phyloP scores from a whole-genome alignment of 2,329 filamentous ascomycete genomes.

The Trichoderma koningii region DNA sequence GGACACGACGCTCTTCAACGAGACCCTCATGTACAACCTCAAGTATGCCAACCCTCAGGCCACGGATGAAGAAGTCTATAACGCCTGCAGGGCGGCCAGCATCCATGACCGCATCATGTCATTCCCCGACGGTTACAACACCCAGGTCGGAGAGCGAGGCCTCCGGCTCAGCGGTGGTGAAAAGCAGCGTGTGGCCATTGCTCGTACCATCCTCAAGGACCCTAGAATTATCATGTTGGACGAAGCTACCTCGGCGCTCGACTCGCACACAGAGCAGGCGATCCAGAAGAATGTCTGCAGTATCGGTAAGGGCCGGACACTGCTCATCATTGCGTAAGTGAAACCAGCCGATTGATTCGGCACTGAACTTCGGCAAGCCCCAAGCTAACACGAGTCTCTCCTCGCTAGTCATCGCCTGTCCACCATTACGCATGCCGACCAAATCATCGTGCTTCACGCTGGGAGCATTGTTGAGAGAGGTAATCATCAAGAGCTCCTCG shows the following conservation, averaged over 20 bases:
- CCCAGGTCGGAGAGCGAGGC: constrained; percentile 88
- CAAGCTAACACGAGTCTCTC: constrained; percentile 31
- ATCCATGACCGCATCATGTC: constrained; percentile 90
- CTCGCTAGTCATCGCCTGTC: constrained; percentile 70
- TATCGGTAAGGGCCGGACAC: constrained; percentile 81
- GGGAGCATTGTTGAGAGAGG: constrained; percentile 78
- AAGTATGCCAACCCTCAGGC: constrained; percentile 82
- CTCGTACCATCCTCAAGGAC: constrained; percentile 88
- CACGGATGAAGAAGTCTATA: constrained; percentile 78
- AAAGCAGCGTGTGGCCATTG: constrained; percentile 91
- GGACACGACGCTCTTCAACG: constrained; percentile 93
- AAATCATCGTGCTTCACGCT: constrained; percentile 76
- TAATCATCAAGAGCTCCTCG: constrained; percentile 75
- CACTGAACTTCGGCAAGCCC: not conserved
- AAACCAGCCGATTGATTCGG: not conserved
- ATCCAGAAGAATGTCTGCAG: constrained; percentile 85
- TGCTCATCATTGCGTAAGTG: constrained; percentile 87
- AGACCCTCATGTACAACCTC: constrained; percentile 91
- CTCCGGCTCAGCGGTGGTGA: constrained; percentile 86
- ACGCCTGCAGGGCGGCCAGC: constrained; percentile 80
- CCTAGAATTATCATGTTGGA: constrained; percentile 90
- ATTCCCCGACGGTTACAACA: constrained; percentile 85
- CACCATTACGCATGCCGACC: constrained; percentile 82
- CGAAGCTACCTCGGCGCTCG: constrained; percentile 87
- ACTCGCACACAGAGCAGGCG: constrained; percentile 89